Evolutionary conservation across 2,329 filamentous ascomycete species (phyloP), one percentile per base, ranked within the genome.

Genomic region (Fusarium sulawesiense): DNA sequence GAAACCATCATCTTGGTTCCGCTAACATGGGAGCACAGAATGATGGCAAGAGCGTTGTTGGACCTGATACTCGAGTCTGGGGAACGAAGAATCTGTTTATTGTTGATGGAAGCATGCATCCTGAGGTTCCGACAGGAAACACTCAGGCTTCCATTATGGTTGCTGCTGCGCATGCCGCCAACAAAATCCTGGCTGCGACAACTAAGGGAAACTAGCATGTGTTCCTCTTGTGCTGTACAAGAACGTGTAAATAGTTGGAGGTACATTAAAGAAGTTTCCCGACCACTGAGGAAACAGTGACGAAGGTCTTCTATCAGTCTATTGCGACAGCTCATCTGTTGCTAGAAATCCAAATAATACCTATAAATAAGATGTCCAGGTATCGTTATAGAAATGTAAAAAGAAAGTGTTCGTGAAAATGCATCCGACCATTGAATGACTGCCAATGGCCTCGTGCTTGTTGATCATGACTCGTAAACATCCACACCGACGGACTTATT

Each of bases 11-110:
- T 23, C 65, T 79, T 23, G 78, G 78, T 20, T 73, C 74, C 4
- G 71, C 78, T 6, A 71, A 70, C 47, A 79, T 79, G 74, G 78
- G 78, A 23, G 56, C 63, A 10, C 47, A 55, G 9, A 77, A 79
- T 45, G 76, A 79, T 46, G 77, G 78, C 2, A 69, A 60, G 16
- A 77, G 75, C 30, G 78, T 79, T 3, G 77, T 79, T 32, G 77
- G 78, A 42, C 66, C 71, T 16, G 54, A 79, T 59, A 75, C 77
- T n/a, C 75, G 73, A 29, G 76, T 78, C 11, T 78, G 74, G 71
- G 74, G 76, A 18, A 77, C 72, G 11, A 70, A 75, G 45, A 78
- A 78, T 53, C 41, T 78, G 20, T 78, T 77, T 25, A 71, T 78
- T 10, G 74, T 75, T 6, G 76, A 78, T 30, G 76, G 64, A 5